Evolutionary conservation across 768 basidiomycete species (phyloP), one percentile per base, ranked within the genome.

Genomic region (Suillus cothurnatus): DNA sequence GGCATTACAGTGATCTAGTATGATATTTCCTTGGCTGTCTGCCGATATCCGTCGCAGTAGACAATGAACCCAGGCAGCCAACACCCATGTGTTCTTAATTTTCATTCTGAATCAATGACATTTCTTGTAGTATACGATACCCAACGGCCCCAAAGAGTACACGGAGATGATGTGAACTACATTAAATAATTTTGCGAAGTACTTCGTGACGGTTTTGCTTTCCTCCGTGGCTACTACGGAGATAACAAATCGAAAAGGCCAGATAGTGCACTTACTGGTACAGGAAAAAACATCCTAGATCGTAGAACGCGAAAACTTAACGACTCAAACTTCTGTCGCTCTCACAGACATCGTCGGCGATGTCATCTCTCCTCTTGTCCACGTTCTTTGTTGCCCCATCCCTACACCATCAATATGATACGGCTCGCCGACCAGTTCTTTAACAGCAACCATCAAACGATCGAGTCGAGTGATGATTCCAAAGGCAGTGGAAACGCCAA

Each of bases 351-450:
- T 69, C 23, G 77, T 73, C 64, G 77, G 76, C 28, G 77, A 72
- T 23, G 71, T 70, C 70, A 77, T 67, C 31, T 78, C 79, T 34
- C 74, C 79, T 34, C 74, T 76, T 0, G 32, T 62, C 63, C 52
- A 64, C 61, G 71, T 71, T 61, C 60, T 67, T 64, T 64, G 64
- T 56, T 68, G 23, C 23, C 68, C 73, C 62, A 62, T 67, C 41
- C 84, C 88, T 19, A 91, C 76, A 0, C 91, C 91, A 64, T 88
- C 85, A n/a, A 94, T 91, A 72, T 94, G 90, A 73, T 90, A 93
- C 69, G 92, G 90, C 73, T 95, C 93, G 2, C 93, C 93, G 1
- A 95, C 91, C 53, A 95, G 80, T 75, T 94, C 92, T 73, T 95
- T 95, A 19, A 87, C 86, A 3, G 92, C 91, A 3, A 93, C 71